Percentiles rank a stretch among this genome's conserved stretches.
These are phyloP conservation scores for Lactuca sativa DNA, from an alignment of 129 eudicot genomes.

Conservation along the genomic window DNA sequence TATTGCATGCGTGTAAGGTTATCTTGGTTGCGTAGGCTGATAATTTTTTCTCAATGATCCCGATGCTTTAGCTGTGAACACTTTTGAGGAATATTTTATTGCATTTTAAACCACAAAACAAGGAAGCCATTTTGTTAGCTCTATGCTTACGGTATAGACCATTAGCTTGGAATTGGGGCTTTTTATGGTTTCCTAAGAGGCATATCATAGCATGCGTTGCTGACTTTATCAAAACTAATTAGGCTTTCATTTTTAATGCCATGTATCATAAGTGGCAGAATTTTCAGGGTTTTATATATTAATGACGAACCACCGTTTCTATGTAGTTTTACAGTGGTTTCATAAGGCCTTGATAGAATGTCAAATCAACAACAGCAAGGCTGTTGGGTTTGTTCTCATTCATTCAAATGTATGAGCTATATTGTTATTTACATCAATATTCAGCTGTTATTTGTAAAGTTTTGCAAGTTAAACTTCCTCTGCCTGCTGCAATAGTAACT, in stretches of 20 bases:
- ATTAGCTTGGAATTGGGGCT: constrained; percentile 1
- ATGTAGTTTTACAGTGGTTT: background rate
- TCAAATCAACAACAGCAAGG: too few relatives aligned
- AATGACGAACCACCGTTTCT: background rate
- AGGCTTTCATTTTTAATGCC: background rate
- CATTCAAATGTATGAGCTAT: background rate
- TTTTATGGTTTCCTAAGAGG: background rate
- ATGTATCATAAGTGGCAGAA: background rate
- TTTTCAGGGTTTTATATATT: background rate
- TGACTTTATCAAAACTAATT: background rate
- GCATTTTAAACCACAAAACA: constrained; percentile 2
- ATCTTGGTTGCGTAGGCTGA: constrained; percentile 8
- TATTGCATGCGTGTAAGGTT: constrained; percentile 16
- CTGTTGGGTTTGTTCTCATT: background rate
- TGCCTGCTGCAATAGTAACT: constrained; percentile 8
- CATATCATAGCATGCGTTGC: background rate
- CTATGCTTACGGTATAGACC: background rate
- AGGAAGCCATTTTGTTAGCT: background rate
- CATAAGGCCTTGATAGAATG: background rate
- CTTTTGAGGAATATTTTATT: background rate
- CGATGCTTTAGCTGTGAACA: constrained; percentile 6
- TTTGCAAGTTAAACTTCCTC: constrained; percentile 5
- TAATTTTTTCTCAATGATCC: background rate
- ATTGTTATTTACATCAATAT: background rate
- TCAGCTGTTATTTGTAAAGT: constrained; percentile 3